These are phyloP conservation scores for Raphanus hybrid DNA, from an alignment of 441 rosid genomes.

Conservation along the genomic window DNA sequence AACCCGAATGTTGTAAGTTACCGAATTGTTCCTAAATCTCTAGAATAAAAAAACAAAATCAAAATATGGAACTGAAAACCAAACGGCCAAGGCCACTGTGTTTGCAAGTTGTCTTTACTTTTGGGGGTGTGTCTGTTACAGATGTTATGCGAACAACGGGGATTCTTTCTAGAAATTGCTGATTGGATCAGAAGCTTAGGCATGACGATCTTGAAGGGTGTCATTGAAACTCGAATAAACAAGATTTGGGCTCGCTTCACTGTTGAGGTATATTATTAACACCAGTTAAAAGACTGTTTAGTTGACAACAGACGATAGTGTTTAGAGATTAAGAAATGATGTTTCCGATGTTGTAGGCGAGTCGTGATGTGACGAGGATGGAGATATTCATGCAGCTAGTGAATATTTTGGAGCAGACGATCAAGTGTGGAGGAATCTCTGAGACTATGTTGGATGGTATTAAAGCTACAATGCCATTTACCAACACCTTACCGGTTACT, in stretches of 20 bases:
- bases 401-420: constrained; percentile 77
- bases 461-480: constrained; percentile 53
- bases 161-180: constrained; percentile 92
- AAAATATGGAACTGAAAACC: too few species aligned
- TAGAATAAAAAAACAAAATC: too few species aligned
- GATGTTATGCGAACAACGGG: constrained; percentile 95
- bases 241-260: constrained; percentile 92
- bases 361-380: constrained; percentile 86
- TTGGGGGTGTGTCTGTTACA: constrained; percentile 30
- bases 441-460: constrained; percentile 55
- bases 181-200: constrained; percentile 88
- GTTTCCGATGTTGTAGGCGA: constrained; percentile 57
- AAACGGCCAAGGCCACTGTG: neutral
- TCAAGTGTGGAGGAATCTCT: constrained; percentile 48
- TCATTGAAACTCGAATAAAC: constrained; percentile 75
- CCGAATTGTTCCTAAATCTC: too few species aligned
- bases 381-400: constrained; percentile 90
- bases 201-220: constrained; percentile 89
- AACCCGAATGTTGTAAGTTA: too few species aligned
- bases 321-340: constrained; percentile 1
- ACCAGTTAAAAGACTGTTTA: neutral
- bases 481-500: constrained; percentile 54
- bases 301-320: neutral
- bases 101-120: neutral
- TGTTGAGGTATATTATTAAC: constrained; percentile 65